Evolutionary conservation across 345 rosid genomes (phyloP).

Genomic region (Melaleuca alternifolia): DNA sequence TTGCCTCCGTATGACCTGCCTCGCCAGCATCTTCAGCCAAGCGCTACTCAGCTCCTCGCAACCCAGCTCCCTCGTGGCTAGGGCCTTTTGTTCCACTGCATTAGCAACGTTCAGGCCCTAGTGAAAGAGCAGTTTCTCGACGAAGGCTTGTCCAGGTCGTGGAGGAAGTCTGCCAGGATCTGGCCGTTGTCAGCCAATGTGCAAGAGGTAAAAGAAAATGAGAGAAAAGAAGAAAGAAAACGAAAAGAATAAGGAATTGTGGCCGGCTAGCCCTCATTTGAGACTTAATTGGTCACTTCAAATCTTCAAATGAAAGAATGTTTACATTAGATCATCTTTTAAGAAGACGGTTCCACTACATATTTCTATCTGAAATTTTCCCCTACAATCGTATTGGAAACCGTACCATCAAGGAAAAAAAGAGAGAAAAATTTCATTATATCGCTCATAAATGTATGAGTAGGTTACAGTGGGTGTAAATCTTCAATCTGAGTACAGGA

Average conservation of each 20-base stretch:
- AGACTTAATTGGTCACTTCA: not conserved
- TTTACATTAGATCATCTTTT: not conserved
- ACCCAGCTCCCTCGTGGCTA: constrained; percentile 13
- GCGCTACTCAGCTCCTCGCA: constrained; percentile 6
- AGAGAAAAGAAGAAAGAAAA: not conserved
- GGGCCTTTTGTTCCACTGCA: constrained; percentile 13
- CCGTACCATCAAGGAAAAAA: not conserved
- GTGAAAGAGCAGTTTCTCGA: constrained; percentile 17
- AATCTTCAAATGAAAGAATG: not conserved
- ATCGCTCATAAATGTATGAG: not conserved
- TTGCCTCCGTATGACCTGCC: constrained; percentile 14
- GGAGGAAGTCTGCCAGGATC: constrained; percentile 18
- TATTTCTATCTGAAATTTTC: not conserved
- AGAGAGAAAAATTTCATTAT: not conserved
- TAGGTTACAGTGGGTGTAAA: not conserved
- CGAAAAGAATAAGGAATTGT: not conserved
- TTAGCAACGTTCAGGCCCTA: constrained; percentile 12
- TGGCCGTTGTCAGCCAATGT: not conserved
- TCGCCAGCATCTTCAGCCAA: constrained; percentile 22
- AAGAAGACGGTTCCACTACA: rapidly evolving
- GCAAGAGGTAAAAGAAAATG: not conserved
- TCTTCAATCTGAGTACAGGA: not conserved
- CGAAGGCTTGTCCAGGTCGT: constrained; percentile 1
- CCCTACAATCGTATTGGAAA: not conserved
- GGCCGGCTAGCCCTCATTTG: not conserved